phyloP scores from a whole-genome alignment of 2,329 filamentous ascomycete species.

The Talaromyces sp. region DNA sequence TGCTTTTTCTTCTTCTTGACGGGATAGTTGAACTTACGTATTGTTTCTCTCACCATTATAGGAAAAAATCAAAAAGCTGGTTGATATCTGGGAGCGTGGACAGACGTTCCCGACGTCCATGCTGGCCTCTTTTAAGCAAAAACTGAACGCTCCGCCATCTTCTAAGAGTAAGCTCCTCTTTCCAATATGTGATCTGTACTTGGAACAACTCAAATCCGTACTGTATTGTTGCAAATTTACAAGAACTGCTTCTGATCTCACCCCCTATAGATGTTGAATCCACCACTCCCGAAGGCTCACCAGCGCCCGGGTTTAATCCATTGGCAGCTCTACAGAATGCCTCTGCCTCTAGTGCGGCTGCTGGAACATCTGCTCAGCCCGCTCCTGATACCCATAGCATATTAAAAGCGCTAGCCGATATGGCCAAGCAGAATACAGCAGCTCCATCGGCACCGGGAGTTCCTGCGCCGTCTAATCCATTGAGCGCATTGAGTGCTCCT shows the following conservation, averaged over 20 bases:
- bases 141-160: slow-evolving; percentile 56
- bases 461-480: slow-evolving; percentile 36
- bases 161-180: slow-evolving; percentile 55
- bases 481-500: slow-evolving; percentile 45
- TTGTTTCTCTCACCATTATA: slow-evolving; percentile 48
- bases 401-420: slow-evolving; percentile 71
- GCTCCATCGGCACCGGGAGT: slow-evolving; percentile 36
- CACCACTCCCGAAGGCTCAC: slow-evolving; percentile 60
- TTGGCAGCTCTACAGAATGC: slow-evolving; percentile 25
- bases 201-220: slow-evolving; percentile 20
- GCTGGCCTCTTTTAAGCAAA: slow-evolving; percentile 77
- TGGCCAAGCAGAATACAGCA: slow-evolving; percentile 67
- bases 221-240: neutral
- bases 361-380: slow-evolving; percentile 21
- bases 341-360: slow-evolving; percentile 17
- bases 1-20: slow-evolving; percentile 13
- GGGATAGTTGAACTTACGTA: slow-evolving; percentile 46
- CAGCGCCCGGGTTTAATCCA: slow-evolving; percentile 39
- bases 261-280: slow-evolving; percentile 52
- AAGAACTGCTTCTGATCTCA: slow-evolving; percentile 2
- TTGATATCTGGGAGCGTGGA: slow-evolving; percentile 97
- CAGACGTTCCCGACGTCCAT: slow-evolving; percentile 79
- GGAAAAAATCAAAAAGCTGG: slow-evolving; percentile 91
- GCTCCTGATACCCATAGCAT: slow-evolving; percentile 59
- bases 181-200: neutral